Evolutionary conservation across 768 basidiomycete genomes (phyloP).

Genomic region (Phaffia tasmanica): DNA sequence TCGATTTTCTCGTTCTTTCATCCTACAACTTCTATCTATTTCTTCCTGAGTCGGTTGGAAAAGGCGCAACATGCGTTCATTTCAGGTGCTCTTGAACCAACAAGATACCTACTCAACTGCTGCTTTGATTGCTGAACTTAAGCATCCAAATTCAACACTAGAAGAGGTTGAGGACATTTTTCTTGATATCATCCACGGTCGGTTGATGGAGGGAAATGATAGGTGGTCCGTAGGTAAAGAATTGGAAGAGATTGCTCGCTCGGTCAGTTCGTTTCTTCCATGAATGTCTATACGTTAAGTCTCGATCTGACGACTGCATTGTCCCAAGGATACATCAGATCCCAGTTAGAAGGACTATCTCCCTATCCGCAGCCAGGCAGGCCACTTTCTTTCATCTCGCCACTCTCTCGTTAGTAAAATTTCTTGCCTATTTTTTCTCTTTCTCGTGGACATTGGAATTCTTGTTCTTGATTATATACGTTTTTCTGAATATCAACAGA

Average conservation of each 20-base stretch:
- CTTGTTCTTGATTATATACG: not conserved
- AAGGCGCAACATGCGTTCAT: too few species aligned
- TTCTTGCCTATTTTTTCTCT: not conserved
- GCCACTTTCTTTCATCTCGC: not conserved
- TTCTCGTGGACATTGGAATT: not conserved
- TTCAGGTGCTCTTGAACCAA: too few species aligned
- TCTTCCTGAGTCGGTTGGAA: too few species aligned
- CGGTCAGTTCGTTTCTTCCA: not conserved
- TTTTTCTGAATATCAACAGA: not conserved
- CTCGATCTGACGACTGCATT: not conserved
- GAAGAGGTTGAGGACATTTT: constrained; percentile 7
- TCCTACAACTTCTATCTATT: too few species aligned
- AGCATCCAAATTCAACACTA: not conserved
- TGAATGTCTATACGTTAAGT: not conserved
- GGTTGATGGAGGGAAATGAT: constrained; percentile 8
- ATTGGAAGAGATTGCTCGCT: constrained; percentile 1
- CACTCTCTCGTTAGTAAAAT: not conserved
- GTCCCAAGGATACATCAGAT: not conserved
- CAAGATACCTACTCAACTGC: not conserved
- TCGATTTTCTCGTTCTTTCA: too few species aligned
- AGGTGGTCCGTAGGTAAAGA: constrained; percentile 9
- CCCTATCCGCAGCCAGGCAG: not conserved
- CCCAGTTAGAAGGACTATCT: not conserved
- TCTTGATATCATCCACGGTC: constrained; percentile 15
- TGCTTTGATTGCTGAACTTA: not conserved